A percentile compares a stretch with the other conserved stretches of the same genome.
Evolutionary conservation across 2,329 filamentous ascomycete species (phyloP).

Genomic region (Calonectria leucothoes): DNA sequence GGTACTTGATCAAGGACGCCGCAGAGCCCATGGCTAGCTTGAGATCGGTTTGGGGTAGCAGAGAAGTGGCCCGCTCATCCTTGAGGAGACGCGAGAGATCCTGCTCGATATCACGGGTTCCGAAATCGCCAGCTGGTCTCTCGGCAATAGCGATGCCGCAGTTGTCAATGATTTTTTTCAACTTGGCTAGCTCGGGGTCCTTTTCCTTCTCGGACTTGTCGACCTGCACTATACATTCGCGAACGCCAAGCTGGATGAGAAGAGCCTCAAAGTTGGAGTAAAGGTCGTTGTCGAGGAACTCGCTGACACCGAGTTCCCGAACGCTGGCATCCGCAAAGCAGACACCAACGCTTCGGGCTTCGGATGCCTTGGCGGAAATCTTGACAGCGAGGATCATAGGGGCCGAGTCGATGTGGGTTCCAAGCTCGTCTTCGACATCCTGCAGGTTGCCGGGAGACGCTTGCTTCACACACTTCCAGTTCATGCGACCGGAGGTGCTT

Average conservation of each 20-base stretch:
- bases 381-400: constrained; percentile 97
- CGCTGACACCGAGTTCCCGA: constrained; percentile 93
- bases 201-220: constrained; percentile 86
- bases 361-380: constrained; percentile 85
- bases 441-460: constrained; percentile 97
- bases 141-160: constrained; percentile 93
- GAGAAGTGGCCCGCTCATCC: constrained; percentile 81
- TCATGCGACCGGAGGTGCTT: constrained; percentile 79
- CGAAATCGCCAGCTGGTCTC: constrained; percentile 81
- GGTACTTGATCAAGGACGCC: constrained; percentile 92
- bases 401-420: constrained; percentile 85
- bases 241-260: constrained; percentile 94
- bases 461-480: constrained; percentile 92
- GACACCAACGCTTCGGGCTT: constrained; percentile 89
- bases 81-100: constrained; percentile 89
- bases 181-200: constrained; percentile 88
- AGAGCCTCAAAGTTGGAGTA: constrained; percentile 98
- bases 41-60: constrained; percentile 88
- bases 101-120: constrained; percentile 92
- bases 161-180: constrained; percentile 89
- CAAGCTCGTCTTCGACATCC: constrained; percentile 95
- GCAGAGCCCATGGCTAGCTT: constrained; percentile 97
- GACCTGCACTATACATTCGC: constrained; percentile 88
- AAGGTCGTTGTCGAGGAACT: constrained; percentile 98
- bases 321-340: constrained; percentile 99